Evolutionary conservation across 2,329 filamentous ascomycete genomes (phyloP).

Genomic region (Penicillium janthinellum): DNA sequence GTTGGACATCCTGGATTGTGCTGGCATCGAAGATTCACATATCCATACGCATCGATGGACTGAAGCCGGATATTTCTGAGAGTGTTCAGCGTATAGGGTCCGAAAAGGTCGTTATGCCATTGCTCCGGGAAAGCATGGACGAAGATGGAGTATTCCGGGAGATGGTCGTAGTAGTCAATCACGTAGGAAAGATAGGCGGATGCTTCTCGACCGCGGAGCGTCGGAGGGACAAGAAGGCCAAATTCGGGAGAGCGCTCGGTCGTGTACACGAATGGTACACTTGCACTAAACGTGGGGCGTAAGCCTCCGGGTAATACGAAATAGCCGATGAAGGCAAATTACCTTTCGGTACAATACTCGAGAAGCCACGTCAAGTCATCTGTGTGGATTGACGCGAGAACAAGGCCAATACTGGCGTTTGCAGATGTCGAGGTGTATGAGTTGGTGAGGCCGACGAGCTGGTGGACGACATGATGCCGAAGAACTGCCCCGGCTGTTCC

Average conservation of each 20-base stretch:
- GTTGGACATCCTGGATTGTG: slow-evolving; percentile 38
- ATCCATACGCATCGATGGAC: slow-evolving; percentile 36
- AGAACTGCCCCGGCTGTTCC: neutral
- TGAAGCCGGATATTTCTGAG: slow-evolving; percentile 30
- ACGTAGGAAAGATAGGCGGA: slow-evolving; percentile 65
- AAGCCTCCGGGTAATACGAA: neutral
- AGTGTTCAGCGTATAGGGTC: slow-evolving; percentile 22
- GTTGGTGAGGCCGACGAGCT: slow-evolving; percentile 1
- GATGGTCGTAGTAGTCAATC: slow-evolving; percentile 60
- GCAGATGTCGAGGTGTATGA: slow-evolving; percentile 2
- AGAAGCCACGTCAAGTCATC: slow-evolving; percentile 16
- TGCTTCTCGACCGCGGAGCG: slow-evolving; percentile 58
- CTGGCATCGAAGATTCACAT: slow-evolving; percentile 39
- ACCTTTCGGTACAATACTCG: slow-evolving; percentile 16
- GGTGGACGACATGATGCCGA: slow-evolving; percentile 3
- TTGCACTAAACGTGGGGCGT: slow-evolving; percentile 6
- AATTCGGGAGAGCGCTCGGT: slow-evolving; percentile 20
- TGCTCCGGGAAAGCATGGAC: slow-evolving; percentile 48
- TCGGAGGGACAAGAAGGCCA: slow-evolving; percentile 12
- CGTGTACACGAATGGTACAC: slow-evolving; percentile 25
- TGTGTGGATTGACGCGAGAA: slow-evolving; percentile 8
- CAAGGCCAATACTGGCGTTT: slow-evolving; percentile 11
- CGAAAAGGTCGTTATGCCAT: slow-evolving; percentile 32
- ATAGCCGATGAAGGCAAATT: neutral
- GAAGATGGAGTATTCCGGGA: slow-evolving; percentile 61